A percentile compares a stretch with the other conserved stretches of the same genome.
These are phyloP conservation scores for Blastocladiella emersonii DNA, from an alignment of 371 early-diverging fungal species.

Conservation along the genomic window DNA sequence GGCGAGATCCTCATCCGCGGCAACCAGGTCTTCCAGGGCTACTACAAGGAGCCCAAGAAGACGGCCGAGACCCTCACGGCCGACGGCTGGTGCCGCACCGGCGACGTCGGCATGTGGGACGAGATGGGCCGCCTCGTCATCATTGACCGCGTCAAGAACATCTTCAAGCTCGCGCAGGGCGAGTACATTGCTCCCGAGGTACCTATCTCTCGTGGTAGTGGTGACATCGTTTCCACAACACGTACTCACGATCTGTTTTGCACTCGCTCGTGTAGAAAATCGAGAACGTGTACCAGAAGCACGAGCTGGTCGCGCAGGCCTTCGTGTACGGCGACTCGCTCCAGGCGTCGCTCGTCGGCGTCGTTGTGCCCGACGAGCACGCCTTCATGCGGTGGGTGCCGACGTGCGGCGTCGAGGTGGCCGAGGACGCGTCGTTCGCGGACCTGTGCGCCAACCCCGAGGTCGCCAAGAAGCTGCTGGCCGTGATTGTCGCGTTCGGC, in stretches of 20 bases:
- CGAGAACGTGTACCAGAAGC: slow-evolving; percentile 47
- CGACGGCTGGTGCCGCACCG: slow-evolving; percentile 84
- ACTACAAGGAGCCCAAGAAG: slow-evolving; percentile 69
- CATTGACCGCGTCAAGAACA: slow-evolving; percentile 47
- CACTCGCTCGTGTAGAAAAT: slow-evolving; percentile 60
- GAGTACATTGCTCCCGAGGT: slow-evolving; percentile 19
- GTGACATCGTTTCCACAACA: not conserved
- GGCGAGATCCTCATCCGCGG: slow-evolving; percentile 92
- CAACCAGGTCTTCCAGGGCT: slow-evolving; percentile 63
- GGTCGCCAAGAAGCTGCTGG: slow-evolving; percentile 42
- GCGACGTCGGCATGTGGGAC: slow-evolving; percentile 85
- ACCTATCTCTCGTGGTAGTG: not conserved
- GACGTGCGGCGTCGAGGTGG: slow-evolving; percentile 3
- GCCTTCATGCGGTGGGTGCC: slow-evolving; percentile 12
- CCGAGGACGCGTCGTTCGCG: slow-evolving; percentile 19
- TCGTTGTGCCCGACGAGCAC: slow-evolving; percentile 29
- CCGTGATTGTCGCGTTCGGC: slow-evolving; percentile 41
- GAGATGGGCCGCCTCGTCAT: slow-evolving; percentile 33
- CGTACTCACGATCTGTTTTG: not conserved
- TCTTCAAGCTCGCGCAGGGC: slow-evolving; percentile 49
- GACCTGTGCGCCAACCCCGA: slow-evolving; percentile 40
- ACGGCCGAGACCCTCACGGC: slow-evolving; percentile 61
- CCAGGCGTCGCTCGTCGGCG: slow-evolving; percentile 42
- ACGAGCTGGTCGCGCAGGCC: slow-evolving; percentile 43
- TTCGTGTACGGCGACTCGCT: slow-evolving; percentile 83